A percentile compares a stretch with the other conserved stretches of the same genome.
Conservation (phyloP, 1,139 yeast genomes). For the Martiniozyma asiatica region DNA sequence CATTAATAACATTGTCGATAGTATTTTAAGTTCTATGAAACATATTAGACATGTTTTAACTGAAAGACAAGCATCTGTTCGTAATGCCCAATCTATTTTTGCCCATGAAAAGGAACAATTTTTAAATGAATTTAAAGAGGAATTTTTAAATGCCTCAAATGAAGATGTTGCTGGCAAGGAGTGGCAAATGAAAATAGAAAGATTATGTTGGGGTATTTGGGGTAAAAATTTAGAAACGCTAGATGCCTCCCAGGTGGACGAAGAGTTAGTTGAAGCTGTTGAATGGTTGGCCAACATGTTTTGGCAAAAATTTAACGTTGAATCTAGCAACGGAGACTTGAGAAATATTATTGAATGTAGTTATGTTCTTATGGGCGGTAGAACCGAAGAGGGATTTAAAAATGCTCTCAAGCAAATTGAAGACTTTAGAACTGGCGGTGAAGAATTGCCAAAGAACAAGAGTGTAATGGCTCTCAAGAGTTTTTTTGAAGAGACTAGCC, state of each 20-base stretch:
- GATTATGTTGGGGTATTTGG: conserved; percentile 71
- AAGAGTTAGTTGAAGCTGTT: conserved; percentile 52
- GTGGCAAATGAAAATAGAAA: conserved; percentile 55
- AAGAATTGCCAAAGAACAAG: too few relatives aligned
- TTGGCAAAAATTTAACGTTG: conserved; percentile 31
- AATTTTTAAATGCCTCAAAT: conserved; percentile 49
- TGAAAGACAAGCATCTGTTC: conserved; percentile 71
- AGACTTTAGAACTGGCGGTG: too few relatives aligned
- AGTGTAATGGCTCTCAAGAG: too few relatives aligned
- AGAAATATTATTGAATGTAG: conserved; percentile 24
- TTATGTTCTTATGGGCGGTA: conserved; percentile 23
- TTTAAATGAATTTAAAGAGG: conserved; percentile 42
- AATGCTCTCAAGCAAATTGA: too few relatives aligned
- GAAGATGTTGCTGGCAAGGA: conserved; percentile 44
- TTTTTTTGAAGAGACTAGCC: too few relatives aligned
- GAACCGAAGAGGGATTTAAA: conserved; percentile 23
- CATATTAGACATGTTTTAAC: conserved; percentile 77
- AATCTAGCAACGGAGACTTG: conserved; percentile 16
- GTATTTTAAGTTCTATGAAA: conserved; percentile 50
- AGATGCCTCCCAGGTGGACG: conserved; percentile 36
- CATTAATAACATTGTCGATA: conserved; percentile 25
- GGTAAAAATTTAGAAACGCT: conserved; percentile 40
- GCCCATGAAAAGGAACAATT: conserved; percentile 33
- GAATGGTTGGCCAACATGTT: conserved; percentile 57
- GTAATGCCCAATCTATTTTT: conserved; percentile 43